Conservation (phyloP, 139 green algal species). For the Haematococcus sp. region DNA sequence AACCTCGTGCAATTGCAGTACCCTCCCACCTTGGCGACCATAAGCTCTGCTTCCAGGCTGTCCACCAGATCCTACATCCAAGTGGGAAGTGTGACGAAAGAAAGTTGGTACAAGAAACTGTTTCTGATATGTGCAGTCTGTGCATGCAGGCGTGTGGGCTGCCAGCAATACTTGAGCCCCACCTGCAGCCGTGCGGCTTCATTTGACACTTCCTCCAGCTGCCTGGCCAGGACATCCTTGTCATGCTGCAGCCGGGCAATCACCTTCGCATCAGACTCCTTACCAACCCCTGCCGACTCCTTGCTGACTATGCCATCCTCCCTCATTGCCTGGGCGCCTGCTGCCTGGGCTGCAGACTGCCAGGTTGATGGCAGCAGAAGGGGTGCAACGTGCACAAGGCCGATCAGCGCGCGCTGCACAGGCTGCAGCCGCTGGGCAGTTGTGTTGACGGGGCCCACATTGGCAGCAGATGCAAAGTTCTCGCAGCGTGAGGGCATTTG, state of each 20-base stretch:
- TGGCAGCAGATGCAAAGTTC: not conserved
- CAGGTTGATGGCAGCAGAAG: not conserved
- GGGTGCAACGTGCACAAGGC: constrained; percentile 10
- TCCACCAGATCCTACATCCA: constrained; percentile 27
- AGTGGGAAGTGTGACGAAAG: no score
- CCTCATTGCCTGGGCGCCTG: no score
- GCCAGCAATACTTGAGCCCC: not conserved
- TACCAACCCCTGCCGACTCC: not conserved
- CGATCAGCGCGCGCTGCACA: constrained; percentile 35
- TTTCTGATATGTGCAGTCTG: not conserved
- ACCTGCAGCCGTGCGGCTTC: constrained; percentile 32
- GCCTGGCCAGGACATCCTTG: constrained; percentile 24
- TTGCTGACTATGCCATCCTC: not conserved
- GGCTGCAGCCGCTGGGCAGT: constrained; percentile 26
- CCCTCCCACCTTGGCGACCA: not conserved
- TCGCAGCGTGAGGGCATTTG: not conserved
- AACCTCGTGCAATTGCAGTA: not conserved
- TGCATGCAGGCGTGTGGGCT: not conserved
- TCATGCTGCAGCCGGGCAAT: constrained; percentile 9
- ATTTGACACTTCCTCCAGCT: constrained; percentile 35
- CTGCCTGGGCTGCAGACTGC: not conserved
- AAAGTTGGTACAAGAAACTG: not conserved
- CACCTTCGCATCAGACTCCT: not conserved
- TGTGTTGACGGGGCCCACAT: constrained; percentile 17
- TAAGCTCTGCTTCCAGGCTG: constrained; percentile 26